Conservation (phyloP, 2,329 filamentous ascomycete species). For the Neonectria ditissima region DNA sequence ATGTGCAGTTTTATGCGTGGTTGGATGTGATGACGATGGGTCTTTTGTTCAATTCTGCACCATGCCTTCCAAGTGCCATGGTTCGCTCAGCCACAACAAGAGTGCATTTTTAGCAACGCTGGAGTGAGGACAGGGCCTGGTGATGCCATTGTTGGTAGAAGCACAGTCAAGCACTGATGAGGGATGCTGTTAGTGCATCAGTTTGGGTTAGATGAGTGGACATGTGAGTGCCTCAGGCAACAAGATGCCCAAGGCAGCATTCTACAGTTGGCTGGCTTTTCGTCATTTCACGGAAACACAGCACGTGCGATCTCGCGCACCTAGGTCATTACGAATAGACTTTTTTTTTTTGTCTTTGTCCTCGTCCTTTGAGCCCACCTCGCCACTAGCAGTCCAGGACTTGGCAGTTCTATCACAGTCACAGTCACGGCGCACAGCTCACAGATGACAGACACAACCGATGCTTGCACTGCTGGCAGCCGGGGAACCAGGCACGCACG, state of each 20-base stretch:
- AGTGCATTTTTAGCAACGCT: neutral
- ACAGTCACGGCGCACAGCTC: too few species aligned
- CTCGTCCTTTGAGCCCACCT: constrained; percentile 4
- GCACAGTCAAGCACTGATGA: neutral
- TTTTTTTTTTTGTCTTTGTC: constrained; percentile 14
- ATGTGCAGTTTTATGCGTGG: constrained; percentile 1
- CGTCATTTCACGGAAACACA: too few species aligned
- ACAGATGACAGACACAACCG: constrained; percentile 16
- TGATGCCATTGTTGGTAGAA: neutral
- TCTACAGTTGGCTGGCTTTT: too few species aligned
- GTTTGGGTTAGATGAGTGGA: constrained; percentile 12
- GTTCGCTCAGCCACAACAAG: neutral
- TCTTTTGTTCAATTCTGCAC: neutral
- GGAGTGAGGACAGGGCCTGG: neutral
- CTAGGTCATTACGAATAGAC: constrained; percentile 13
- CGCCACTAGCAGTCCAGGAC: neutral
- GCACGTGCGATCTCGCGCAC: constrained; percentile 4
- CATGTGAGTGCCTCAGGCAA: neutral
- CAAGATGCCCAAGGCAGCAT: too few species aligned
- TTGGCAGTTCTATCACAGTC: neutral
- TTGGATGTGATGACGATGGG: neutral
- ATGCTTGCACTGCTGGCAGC: constrained; percentile 12
- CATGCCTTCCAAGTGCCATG: neutral
- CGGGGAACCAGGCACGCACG: constrained; percentile 12
- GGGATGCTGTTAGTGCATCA: constrained; percentile 2